Evolutionary conservation across 108 stramenopile genomes (phyloP).

Genomic region (Nitzschia sp.): DNA sequence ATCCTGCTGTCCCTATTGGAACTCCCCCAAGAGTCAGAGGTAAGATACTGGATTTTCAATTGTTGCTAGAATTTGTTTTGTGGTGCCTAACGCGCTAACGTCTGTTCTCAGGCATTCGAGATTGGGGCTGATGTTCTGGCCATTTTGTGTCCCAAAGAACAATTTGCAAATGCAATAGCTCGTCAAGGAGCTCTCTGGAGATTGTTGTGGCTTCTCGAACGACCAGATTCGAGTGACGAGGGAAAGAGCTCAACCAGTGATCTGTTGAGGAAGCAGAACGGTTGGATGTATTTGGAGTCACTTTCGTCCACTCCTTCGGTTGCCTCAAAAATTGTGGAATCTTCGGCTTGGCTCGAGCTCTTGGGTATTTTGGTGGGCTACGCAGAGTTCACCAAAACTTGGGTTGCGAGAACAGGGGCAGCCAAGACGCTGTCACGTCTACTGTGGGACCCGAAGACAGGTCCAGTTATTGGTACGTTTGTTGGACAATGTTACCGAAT

Average conservation of each 20-base stretch:
- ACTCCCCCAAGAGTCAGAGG: conserved; percentile 51
- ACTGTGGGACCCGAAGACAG: conserved; percentile 62
- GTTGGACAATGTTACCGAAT: not conserved
- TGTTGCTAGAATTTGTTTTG: not conserved
- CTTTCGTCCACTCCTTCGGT: conserved; percentile 56
- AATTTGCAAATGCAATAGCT: conserved; percentile 54
- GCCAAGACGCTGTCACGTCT: conserved; percentile 60
- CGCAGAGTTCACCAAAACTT: conserved; percentile 44
- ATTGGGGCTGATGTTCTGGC: conserved; percentile 51
- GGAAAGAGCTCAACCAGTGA: conserved; percentile 11
- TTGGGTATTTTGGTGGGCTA: conserved; percentile 67
- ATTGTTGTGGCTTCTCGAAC: conserved; percentile 50
- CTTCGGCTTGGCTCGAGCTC: conserved; percentile 63
- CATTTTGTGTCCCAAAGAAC: conserved; percentile 50
- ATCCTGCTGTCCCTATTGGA: conserved; percentile 51
- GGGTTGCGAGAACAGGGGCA: conserved; percentile 52
- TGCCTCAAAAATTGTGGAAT: conserved; percentile 45
- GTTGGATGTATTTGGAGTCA: conserved; percentile 59
- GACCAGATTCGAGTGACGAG: conserved; percentile 37
- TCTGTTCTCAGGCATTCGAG: conserved; percentile 45
- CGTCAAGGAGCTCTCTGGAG: conserved; percentile 51
- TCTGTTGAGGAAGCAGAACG: conserved; percentile 41
- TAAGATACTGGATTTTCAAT: conserved; percentile 14
- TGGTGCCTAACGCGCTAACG: not conserved
- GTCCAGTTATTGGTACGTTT: conserved; percentile 34